Conservation (phyloP, 305 asterid genomes). For the Ilex paraguariensis region DNA sequence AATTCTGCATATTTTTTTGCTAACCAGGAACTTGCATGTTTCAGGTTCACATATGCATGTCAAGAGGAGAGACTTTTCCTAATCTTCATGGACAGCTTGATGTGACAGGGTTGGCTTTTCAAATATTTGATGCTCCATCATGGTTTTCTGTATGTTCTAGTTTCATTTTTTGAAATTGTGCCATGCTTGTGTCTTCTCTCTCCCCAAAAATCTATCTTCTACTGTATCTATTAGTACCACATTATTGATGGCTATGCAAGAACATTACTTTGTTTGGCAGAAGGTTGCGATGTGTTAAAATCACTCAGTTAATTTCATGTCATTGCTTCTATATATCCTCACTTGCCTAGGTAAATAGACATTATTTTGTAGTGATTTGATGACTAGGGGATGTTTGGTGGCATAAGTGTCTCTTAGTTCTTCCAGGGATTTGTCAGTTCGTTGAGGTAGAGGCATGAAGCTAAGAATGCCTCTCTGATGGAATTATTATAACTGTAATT, state of each 20-base stretch:
- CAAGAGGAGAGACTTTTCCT: slow-evolving; percentile 88
- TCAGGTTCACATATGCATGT: slow-evolving; percentile 99
- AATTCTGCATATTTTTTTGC: slow-evolving; percentile 9
- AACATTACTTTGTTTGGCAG: background rate
- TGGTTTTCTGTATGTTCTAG: slow-evolving; percentile 63
- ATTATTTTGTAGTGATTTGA: background rate
- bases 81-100: slow-evolving; percentile 99
- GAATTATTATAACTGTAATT: background rate
- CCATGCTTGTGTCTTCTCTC: slow-evolving; percentile 2
- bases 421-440: slow-evolving; percentile 9
- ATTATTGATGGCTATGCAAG: background rate
- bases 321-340: no score
- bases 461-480: background rate
- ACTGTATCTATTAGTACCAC: background rate
- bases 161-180: background rate
- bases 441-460: slow-evolving; percentile 2
- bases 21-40: slow-evolving; percentile 11
- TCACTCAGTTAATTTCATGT: no score
- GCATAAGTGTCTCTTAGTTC: background rate
- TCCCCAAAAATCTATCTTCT: background rate
- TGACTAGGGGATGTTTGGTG: background rate
- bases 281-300: no score
- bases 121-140: slow-evolving; percentile 90
- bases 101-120: slow-evolving; percentile 86
- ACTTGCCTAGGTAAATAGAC: no score